A percentile compares a stretch with the other conserved stretches of the same genome.
These are phyloP conservation scores for Coprinellus micaceus DNA, from an alignment of 768 basidiomycete species.

Conservation along the genomic window DNA sequence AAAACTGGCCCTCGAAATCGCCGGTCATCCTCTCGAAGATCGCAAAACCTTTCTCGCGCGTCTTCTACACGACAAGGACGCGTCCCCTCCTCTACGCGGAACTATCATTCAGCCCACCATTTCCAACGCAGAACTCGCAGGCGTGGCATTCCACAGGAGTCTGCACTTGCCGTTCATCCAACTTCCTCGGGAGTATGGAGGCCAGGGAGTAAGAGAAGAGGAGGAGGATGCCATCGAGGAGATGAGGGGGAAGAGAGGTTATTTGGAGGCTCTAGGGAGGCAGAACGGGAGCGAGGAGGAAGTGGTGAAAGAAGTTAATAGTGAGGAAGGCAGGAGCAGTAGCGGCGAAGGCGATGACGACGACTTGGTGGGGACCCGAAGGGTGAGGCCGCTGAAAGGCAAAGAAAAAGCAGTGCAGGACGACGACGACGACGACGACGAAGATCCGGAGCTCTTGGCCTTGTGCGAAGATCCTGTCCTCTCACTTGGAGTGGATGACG, in stretches of 20 bases:
- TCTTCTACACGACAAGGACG: background rate
- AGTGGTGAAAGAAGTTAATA: background rate
- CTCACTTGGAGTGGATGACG: background rate
- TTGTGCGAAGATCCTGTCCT: background rate
- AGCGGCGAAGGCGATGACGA: background rate
- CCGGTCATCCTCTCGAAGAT: background rate
- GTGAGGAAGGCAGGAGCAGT: background rate
- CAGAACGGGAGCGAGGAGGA: background rate
- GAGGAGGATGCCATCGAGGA: background rate
- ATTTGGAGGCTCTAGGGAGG: constrained; percentile 8
- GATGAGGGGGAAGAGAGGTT: background rate
- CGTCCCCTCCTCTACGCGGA: background rate
- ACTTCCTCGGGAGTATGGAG: background rate
- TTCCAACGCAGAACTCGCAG: background rate
- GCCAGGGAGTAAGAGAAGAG: background rate
- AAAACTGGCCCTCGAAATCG: background rate
- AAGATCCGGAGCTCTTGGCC: background rate
- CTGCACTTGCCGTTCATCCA: background rate
- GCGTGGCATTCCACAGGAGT: background rate
- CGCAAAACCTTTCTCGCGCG: background rate
- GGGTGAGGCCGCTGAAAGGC: background rate
- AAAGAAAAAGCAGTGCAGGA: no score
- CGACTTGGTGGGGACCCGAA: no score
- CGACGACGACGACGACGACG: constrained; percentile 44
- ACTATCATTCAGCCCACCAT: background rate